Conservation (phyloP, 2,329 filamentous ascomycete genomes). For the Trichoderma sp. region DNA sequence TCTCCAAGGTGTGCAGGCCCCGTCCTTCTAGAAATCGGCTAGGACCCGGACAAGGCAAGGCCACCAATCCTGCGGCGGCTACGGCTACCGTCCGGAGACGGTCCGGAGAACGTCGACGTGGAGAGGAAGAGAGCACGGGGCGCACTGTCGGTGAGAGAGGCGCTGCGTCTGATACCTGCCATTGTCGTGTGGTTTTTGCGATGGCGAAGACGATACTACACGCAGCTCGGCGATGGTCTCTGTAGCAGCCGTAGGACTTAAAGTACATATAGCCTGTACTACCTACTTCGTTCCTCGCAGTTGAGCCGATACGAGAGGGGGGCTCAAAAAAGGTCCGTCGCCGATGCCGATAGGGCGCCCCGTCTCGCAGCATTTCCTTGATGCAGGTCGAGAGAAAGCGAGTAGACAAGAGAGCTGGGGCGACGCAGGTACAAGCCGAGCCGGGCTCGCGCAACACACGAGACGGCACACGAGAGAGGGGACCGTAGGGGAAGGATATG, state of each 20-base stretch:
- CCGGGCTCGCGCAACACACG: not conserved
- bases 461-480: conserved; percentile 4
- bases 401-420: not conserved
- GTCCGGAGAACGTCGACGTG: not conserved
- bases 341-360: not conserved
- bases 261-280: no score
- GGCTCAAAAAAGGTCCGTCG: not conserved
- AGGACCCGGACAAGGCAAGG: conserved; percentile 1
- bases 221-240: no score
- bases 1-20: conserved; percentile 5
- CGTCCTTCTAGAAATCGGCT: conserved; percentile 30
- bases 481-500: not conserved
- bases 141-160: not conserved
- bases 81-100: conserved; percentile 1
- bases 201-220: not conserved
- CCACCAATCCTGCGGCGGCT: conserved; percentile 18
- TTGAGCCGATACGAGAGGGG: not conserved
- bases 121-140: not conserved
- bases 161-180: not conserved
- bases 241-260: no score
- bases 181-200: not conserved
- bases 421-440: conserved; percentile 22
- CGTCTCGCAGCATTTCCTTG: conserved; percentile 14
- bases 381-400: conserved; percentile 3
- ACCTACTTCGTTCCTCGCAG: no score